Evolutionary conservation across 2,329 filamentous ascomycete genomes (phyloP), one percentile per base, ranked within the genome.

Genomic region (Onygenales sp.): DNA sequence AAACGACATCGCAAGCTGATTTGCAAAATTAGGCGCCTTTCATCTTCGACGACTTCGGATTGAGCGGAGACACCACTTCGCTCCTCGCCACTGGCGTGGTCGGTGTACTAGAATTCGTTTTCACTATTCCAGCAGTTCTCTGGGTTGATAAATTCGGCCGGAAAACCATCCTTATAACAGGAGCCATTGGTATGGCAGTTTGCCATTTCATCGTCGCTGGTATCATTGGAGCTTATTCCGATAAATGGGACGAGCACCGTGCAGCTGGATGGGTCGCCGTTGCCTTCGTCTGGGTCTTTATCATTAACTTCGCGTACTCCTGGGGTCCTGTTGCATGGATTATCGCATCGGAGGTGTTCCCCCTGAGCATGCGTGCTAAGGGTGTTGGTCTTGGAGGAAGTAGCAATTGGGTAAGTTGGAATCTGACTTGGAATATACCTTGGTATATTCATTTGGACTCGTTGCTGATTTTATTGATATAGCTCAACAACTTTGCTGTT

Each of bases 241-340:
- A 80, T 57, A 68, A 75, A 3, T 90, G 85, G 75, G 64, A 67
- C 0, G 63, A 71, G 0, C 77, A 88, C 56, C 61, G 66, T 6
- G 79, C 77, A 0, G 83, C 84, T 0, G 86, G 86, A 1, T 90
- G 87, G 87, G 86, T 73, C 4, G 79, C 84, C 0, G 84, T 80
- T 5, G 74, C 62, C 0, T 69, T 73, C 53, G 65, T 73, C 5
- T 89, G 86, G 85, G 74, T 90, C 0, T 89, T 87, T 58, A 82
- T 87, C 32, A 73, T 87, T 33, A 80, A 86, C 67, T 90, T 90
- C 62, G 87, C 84, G 33, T 88, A 87, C 64, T 83, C 79, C 0
- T 90, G 86, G 86, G 65, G 64, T 0, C 86, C 85, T 2, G 85
- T 83, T 57, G 79, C 83, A 0, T 90, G 86, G 86, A 86, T 87